Percentiles rank a stretch among this genome's conserved stretches.
These are phyloP conservation scores for Didymella sp. DNA, from an alignment of 2,329 filamentous ascomycete species.

Conservation along the genomic window DNA sequence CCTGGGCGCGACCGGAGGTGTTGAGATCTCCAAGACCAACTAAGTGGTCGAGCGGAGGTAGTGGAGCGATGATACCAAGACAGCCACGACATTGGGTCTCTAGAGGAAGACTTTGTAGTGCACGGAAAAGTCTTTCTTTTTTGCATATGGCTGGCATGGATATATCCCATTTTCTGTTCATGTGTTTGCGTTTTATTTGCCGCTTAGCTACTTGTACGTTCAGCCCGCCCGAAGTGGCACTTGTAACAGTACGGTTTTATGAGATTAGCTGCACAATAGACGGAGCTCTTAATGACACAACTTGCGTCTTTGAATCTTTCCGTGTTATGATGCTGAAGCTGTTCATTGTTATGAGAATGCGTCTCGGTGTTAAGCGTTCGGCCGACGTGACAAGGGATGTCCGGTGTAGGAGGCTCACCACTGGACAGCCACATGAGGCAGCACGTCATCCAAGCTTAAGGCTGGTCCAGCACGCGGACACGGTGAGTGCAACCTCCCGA, in stretches of 20 bases:
- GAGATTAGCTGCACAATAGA: constrained; percentile 43
- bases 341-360: not conserved
- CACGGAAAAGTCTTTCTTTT: constrained; percentile 39
- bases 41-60: constrained; percentile 21
- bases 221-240: constrained; percentile 27
- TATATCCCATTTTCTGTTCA: constrained; percentile 31
- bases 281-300: constrained; percentile 29
- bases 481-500: not conserved
- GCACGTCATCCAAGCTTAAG: not conserved
- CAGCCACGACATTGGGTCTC: constrained; percentile 33
- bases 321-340: not conserved
- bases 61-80: constrained; percentile 37
- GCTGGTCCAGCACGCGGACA: not conserved
- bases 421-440: not conserved
- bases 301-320: not conserved
- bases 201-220: constrained; percentile 37
- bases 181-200: constrained; percentile 40
- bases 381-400: not conserved
- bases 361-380: constrained; percentile 2
- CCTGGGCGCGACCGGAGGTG: constrained; percentile 64
- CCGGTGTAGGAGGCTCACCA: not conserved
- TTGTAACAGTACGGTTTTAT: constrained; percentile 43
- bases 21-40: constrained; percentile 43
- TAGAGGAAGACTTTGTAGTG: constrained; percentile 26
- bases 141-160: constrained; percentile 41